Evolutionary conservation across 1,284 basidiomycete genomes (phyloP), one percentile per base, ranked within the genome.

Genomic region (Ceratobasidium sp.): DNA sequence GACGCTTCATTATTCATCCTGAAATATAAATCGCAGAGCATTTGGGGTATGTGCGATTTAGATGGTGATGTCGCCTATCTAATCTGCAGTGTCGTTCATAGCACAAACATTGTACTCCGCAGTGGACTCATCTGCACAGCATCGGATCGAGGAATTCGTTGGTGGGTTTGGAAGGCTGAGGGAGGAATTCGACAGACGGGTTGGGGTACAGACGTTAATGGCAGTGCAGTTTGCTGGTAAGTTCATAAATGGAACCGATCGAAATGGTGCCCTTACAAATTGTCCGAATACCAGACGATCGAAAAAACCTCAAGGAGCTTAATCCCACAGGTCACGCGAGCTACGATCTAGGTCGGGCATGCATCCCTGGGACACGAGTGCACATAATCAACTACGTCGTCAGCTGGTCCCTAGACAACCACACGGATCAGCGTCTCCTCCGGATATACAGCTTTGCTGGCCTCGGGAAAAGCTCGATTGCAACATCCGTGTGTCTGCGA

Each of bases 361-460:
- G 58, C 34, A 39, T 41, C 4, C 24, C 16, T 1, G 58, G 16
- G 3, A 61, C 65, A 0, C 65, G 65, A 24, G 37, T 24, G 29
- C 14, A 34, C 9, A 19, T 43, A 7, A 53, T 68, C n/a, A n/a
- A 27, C 0, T 34, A 68, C 19, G 43, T 43, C 14, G 13, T 41
- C 2, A 7, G 2, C 31, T 68, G 65, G 65, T 22, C 58, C 37
- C 58, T 27, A 9, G 65, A 68, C 19, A 8, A 37, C 11, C 14
- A 34, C 34, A 13, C 29, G 11, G 13, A 27, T 11, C 34, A 61
- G 22, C 16, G 4, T 0, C n/a, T 68, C 1, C 34, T 68, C 11
- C 56, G 65, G 65, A 41, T 68, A 2, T 43, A 68, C 37, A 51
- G 65, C 34, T 53, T 54, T 41, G 51, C 65, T 16, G 65, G 65